Conservation (phyloP, 225 moss, liverwort and hornwort genomes). For the Ulota crispa region DNA sequence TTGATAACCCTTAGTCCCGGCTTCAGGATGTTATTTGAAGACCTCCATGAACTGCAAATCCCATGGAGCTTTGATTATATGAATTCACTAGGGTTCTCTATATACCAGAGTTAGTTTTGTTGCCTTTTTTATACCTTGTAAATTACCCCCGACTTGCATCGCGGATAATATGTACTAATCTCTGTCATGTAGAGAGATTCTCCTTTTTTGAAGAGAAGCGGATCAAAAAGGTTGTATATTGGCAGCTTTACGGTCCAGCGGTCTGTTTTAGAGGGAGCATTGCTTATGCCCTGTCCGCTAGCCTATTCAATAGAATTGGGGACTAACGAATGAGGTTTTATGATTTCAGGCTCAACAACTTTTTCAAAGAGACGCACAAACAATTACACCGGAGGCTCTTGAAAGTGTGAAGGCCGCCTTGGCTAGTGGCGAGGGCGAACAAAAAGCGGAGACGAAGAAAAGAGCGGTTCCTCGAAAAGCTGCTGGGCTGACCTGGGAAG, state of each 20-base stretch:
- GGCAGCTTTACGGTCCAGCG: background rate
- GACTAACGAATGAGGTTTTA: constrained; percentile 14
- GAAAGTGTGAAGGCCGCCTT: constrained; percentile 95
- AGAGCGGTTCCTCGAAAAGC: constrained; percentile 83
- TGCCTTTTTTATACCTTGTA: background rate
- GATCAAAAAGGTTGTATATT: background rate
- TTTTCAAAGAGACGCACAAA: constrained; percentile 94
- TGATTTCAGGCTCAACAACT: constrained; percentile 76
- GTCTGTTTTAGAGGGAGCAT: background rate
- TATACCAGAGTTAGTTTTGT: background rate
- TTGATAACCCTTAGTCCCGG: background rate
- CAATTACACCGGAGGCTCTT: constrained; percentile 91
- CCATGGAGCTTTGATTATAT: background rate
- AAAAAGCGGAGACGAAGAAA: constrained; percentile 86
- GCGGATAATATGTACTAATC: background rate
- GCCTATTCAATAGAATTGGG: background rate
- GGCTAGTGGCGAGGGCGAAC: constrained; percentile 90
- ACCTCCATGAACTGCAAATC: background rate
- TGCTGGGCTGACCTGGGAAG: constrained; percentile 79
- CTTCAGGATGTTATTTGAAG: background rate
- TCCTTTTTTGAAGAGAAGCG: background rate
- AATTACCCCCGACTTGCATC: too few species aligned
- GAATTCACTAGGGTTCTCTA: background rate
- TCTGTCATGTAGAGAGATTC: background rate
- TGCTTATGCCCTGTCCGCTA: background rate